phyloP scores from a whole-genome alignment of 148 eudicot genomes.

The Chenopodium quinoa region DNA sequence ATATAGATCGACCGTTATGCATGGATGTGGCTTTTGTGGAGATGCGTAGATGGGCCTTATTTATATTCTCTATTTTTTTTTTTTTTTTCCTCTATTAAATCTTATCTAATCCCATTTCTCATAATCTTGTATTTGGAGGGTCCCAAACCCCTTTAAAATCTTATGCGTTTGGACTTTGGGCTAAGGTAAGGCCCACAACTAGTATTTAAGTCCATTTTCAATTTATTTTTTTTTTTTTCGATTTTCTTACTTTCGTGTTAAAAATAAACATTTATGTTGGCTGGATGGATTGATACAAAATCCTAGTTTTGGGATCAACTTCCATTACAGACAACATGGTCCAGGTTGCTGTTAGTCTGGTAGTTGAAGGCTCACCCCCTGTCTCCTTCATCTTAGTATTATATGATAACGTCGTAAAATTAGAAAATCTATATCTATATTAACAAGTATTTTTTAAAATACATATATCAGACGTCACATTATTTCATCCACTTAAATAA shows the following conservation, averaged over 20 bases:
- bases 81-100: not conserved
- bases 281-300: slow-evolving; percentile 15
- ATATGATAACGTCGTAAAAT: not conserved
- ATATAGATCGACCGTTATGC: not conserved
- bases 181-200: slow-evolving; percentile 29
- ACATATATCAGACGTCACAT: too few species aligned
- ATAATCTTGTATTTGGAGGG: slow-evolving; percentile 7
- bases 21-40: slow-evolving; percentile 25
- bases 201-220: not conserved
- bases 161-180: not conserved
- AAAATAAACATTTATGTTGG: too few species aligned
- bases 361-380: slow-evolving; percentile 5
- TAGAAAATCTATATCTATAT: too few species aligned
- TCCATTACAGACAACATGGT: slow-evolving; percentile 17
- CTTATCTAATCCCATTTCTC: slow-evolving; percentile 21
- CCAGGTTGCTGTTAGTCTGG: slow-evolving; percentile 6
- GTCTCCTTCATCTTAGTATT: slow-evolving; percentile 5
- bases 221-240: too few species aligned
- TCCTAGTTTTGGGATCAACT: not conserved
- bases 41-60: not conserved
- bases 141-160: slow-evolving; percentile 6
- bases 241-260: not conserved
- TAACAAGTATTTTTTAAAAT: too few species aligned
- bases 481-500: too few species aligned
- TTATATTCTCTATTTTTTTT: not conserved